A percentile compares a stretch with the other conserved stretches of the same genome.
These are phyloP conservation scores for Ormosia emarginata DNA, from an alignment of 306 rosid genomes.

Conservation along the genomic window DNA sequence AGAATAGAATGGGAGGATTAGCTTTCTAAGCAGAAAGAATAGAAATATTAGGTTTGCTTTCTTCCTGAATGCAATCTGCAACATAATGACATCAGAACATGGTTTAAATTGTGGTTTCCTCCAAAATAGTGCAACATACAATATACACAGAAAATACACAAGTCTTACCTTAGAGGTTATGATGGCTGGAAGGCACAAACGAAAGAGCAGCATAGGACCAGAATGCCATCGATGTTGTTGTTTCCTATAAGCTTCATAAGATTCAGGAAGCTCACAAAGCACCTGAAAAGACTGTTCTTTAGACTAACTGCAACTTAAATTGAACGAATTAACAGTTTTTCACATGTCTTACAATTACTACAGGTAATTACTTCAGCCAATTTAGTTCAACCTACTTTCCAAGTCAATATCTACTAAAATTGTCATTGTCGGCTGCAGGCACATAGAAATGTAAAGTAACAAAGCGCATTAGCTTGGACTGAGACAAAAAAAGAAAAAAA, in stretches of 20 bases:
- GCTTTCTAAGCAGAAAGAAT: slow-evolving; percentile 70
- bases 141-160: neutral
- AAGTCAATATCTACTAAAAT: neutral
- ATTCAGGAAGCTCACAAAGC: slow-evolving; percentile 80
- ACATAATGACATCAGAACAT: neutral
- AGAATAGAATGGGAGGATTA: slow-evolving; percentile 79
- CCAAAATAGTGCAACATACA: neutral
- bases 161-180: slow-evolving; percentile 50
- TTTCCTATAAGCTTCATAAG: slow-evolving; percentile 72
- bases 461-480: neutral
- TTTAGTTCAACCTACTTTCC: neutral
- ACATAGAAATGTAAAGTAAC: neutral
- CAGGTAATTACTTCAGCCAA: slow-evolving; percentile 7
- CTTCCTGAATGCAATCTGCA: slow-evolving; percentile 64
- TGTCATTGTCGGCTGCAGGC: slow-evolving; percentile 2
- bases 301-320: neutral
- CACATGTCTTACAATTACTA: neutral
- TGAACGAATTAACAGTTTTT: neutral
- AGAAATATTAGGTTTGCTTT: slow-evolving; percentile 63
- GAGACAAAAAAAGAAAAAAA: neutral
- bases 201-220: slow-evolving; percentile 74
- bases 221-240: slow-evolving; percentile 81
- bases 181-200: slow-evolving; percentile 64
- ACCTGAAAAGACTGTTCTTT: slow-evolving; percentile 41
- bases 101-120: slow-evolving; percentile 4